Percentiles rank a stretch among this genome's conserved stretches.
Conservation (phyloP, 805 yeast genomes). For the Nakazawaea ernobii region DNA sequence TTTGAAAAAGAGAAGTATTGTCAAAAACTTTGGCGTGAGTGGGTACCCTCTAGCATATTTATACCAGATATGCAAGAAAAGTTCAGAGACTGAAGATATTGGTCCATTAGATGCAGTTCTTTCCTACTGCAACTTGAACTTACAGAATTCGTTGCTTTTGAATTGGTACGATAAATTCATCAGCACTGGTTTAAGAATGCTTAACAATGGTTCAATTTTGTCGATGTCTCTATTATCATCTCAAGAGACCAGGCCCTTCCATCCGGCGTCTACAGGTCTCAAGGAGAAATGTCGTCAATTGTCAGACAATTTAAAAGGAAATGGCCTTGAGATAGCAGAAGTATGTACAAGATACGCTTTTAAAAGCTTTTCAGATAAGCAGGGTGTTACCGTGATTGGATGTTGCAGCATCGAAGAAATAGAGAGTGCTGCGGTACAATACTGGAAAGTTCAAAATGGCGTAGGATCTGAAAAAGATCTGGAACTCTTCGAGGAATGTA, state of each 20-base stretch:
- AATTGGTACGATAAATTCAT: constrained; percentile 43
- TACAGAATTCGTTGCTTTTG: constrained; percentile 62
- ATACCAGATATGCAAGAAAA: constrained; percentile 40
- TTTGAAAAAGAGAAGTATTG: constrained; percentile 58
- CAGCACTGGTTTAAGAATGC: constrained; percentile 43
- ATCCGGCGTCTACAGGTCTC: constrained; percentile 66
- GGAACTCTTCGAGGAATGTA: constrained; percentile 36
- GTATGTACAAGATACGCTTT: constrained; percentile 75
- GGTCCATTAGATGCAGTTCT: constrained; percentile 70
- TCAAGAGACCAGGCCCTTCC: constrained; percentile 64
- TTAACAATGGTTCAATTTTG: constrained; percentile 78
- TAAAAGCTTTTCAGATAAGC: constrained; percentile 42
- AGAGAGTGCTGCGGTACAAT: constrained; percentile 52
- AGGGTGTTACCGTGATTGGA: constrained; percentile 73
- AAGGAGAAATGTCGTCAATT: constrained; percentile 45
- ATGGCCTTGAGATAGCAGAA: constrained; percentile 66
- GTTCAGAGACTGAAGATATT: constrained; percentile 32
- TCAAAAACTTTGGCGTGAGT: constrained; percentile 67
- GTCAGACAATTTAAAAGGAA: constrained; percentile 28
- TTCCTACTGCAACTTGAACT: constrained; percentile 75
- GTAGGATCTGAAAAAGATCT: constrained; percentile 35
- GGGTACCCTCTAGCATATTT: constrained; percentile 82
- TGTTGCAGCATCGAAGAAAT: constrained; percentile 63
- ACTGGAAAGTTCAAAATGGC: constrained; percentile 37
- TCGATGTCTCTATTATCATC: constrained; percentile 82